Evolutionary conservation across 257 asterid genomes (phyloP), one percentile per base, ranked within the genome.

Genomic region (Pogostemon cablin): DNA sequence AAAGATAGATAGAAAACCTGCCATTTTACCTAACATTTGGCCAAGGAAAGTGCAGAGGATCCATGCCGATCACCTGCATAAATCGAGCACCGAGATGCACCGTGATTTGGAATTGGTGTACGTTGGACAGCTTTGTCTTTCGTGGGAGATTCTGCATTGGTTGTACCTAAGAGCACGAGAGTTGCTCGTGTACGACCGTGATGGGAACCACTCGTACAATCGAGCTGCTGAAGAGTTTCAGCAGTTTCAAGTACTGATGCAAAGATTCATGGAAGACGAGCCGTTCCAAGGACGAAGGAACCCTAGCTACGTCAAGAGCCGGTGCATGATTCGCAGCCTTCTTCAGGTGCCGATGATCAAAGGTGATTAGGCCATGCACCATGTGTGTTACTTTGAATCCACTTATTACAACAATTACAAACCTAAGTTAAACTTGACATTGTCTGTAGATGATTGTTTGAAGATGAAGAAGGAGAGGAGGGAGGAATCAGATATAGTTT

Each of bases 101-200:
- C 69, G 73, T 10, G 90, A 88, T 78, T 83, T 92, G 75, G 96
- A 92, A 58, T 54, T 85, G 55, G 95, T 85, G 0, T 90, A 92
- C 6, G 85, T 88, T 40, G 98, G 98, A 11, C 95, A 90, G 60
- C 68, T 83, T 25, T 90, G 98, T 71, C 80, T 90, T 9, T 86
- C 96, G 0, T 92, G 95, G 96, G 98, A 90, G 73, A 90, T 92
- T 50, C 79, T 92, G 4, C 62, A 66, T 6, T 92, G 98, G 96
- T 69, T 86, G 75, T 78, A 81, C 63, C 71, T 72, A 11, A 90
- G 83, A 84, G 75, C 85, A 0, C 83, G 73, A 34, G 87, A 80
- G 74, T 73, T 90, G 40, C 68, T 81, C 5, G 85, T 74, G 44
- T 72, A 82, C 65, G 90, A 82, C 39, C 42, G 69, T 8, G 69